Base-by-base conservation (phyloP, 2,329 filamentous ascomycete species). In the Penicillium sp. region DNA sequence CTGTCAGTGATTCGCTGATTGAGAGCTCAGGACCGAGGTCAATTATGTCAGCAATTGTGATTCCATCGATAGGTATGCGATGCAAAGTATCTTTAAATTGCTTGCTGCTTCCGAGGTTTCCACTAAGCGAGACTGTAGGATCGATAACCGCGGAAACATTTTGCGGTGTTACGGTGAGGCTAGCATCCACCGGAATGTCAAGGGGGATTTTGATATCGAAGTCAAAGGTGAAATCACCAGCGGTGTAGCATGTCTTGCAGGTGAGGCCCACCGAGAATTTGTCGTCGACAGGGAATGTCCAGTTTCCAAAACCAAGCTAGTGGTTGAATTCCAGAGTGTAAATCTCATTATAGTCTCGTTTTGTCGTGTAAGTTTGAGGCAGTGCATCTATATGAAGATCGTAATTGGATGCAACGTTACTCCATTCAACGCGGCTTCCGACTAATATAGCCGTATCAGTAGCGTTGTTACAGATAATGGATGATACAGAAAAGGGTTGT, bases 31-130 rank as follows among this genome's bases (percentile, higher is more conserved):
- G 60, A 1, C 63, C 64, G 9, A 66, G 33, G 12, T 62, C 61
- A 16, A 66, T 45, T 7, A 60, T 60, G n/a, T 49, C 57, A 3
- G 60, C 55, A 18, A 66, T 59, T 1, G 57, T 57, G n/a, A 65
- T 57, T 5, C 64, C 64, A 7, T 62, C 60, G 24, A 66, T 55
- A 1, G 63, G 60, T 43, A 65, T 63, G 3, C 56, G 55, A n/a
- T 57, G 59, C 43, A 66, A 53, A 6, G 52, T 52, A 43, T 56
- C 30, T 52, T 62, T 59, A 20, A 63, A 58, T 3, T 56, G 56
- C 5, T 58, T 56, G 9, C 55, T 55, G 9, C 57, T 52, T 20
- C 54, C 58, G 18, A 66, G 47, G 21, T 64, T 61, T 24, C 61
- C 63, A 28, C 59, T 59, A 20, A 66, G 30, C 11, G 56, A 58